Conservation (phyloP, 23 red algal genomes). For the Gracilaria caudata region DNA sequence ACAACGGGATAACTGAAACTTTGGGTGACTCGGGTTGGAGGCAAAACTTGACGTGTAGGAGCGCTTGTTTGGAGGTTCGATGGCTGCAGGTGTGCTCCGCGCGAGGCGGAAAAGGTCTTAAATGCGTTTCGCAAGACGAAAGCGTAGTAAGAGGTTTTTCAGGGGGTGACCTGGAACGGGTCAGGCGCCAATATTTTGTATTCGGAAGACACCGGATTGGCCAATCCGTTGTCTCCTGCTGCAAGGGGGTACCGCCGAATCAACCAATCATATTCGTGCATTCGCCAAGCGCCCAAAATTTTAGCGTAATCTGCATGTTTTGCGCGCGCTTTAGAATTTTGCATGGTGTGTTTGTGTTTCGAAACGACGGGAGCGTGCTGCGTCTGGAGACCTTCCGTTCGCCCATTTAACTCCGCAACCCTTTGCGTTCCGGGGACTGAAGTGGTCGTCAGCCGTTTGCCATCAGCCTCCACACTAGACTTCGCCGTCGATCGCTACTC, state of each 20-base stretch:
- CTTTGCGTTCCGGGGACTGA: background rate
- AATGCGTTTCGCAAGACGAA: conserved; percentile 15
- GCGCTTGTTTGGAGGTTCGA: background rate
- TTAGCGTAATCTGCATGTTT: background rate
- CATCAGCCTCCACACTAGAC: no score
- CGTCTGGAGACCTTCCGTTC: background rate
- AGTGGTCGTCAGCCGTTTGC: no score
- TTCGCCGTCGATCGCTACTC: no score
- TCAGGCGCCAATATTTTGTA: conserved; percentile 31
- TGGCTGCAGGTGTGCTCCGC: background rate
- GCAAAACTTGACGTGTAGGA: background rate
- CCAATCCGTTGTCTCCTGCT: background rate
- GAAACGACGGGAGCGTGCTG: background rate
- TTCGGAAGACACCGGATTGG: conserved; percentile 23
- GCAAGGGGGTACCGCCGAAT: conserved; percentile 36
- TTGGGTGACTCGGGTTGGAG: background rate
- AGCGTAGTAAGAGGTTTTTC: background rate
- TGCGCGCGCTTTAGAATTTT: conserved; percentile 8
- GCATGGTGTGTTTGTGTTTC: background rate
- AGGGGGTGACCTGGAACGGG: conserved; percentile 36
- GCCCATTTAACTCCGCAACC: conserved; percentile 6
- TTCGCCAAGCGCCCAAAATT: background rate
- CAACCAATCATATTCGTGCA: conserved; percentile 38
- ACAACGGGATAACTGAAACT: background rate
- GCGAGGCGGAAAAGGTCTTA: background rate